Base-by-base conservation (phyloP, 257 asterid species). In the Dorcoceras hygrometricum region DNA sequence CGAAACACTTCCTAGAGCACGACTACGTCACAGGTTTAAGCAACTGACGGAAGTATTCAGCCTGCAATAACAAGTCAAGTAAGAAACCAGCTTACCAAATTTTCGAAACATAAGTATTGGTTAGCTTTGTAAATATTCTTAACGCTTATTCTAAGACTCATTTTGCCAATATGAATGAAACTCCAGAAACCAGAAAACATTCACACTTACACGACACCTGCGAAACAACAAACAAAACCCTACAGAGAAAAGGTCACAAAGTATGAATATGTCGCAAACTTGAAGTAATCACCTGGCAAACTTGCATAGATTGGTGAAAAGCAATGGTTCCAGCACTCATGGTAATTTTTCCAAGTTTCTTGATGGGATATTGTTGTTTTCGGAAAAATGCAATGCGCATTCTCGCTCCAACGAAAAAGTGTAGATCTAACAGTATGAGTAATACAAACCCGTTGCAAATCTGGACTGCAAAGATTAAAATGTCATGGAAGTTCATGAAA, bases 1-100 rank as follows among this genome's bases (percentile, higher is more conserved):
- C 69, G 54, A 65, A 66, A 66, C 34, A 29, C 63, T 19, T 16
- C 18, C 46, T 36, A 43, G 25, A 59, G 73, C 79, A 65, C 61
- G 76, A 89, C 94, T 87, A 89, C 94, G 97, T 89, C 39, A 89
- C 96, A 36, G 95, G 96, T 76, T 85, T 89, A 73, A 89, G 96
- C 86, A 89, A 83, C 86, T 89, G 97, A 58, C 97, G 95, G 78
- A 87, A 89, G 77, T 89, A 89, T 72, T 89, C 97, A 32, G 94
- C 97, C 97, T 87, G 95, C 64, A 76, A 67, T 50, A 32, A 76
- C 68, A 56, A 71, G 50, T 39, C 1, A 39, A 39, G 11, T 18
- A 51, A 39, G 57, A 63, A n/a, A 61, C 55, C 5, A 55, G 63
- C 14, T 63, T 4, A 50, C 2, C 22, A 28, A 16, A 39, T 39